Conservation (phyloP, 345 rosid genomes). For the Populus pruinosa region DNA sequence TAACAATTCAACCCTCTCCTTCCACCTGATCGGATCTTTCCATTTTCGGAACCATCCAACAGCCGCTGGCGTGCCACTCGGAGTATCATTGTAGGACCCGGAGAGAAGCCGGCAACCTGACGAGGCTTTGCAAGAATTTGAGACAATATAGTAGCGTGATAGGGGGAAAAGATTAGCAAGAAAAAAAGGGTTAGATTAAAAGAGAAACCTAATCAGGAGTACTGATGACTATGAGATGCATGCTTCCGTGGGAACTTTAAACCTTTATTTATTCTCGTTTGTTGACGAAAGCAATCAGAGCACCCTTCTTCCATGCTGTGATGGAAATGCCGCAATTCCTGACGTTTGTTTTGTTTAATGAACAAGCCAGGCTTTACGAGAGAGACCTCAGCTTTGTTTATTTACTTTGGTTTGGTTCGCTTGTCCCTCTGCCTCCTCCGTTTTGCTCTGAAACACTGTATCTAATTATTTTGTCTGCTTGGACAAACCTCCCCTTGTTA, state of each 20-base stretch:
- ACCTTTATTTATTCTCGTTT: neutral
- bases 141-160: neutral
- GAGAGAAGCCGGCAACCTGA: conserved; percentile 15
- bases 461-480: neutral
- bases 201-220: neutral
- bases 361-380: neutral
- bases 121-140: neutral
- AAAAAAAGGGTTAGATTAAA: neutral
- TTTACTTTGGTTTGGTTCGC: neutral
- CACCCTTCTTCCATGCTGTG: neutral
- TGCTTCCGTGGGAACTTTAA: neutral
- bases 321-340: conserved; percentile 23
- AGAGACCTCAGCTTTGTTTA: neutral
- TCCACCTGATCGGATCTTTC: neutral
- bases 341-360: conserved; percentile 3
- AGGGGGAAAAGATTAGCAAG: too few relatives aligned
- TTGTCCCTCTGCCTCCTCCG: neutral
- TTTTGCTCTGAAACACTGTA: neutral
- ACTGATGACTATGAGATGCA: neutral
- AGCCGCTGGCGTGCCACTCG: conserved; percentile 3
- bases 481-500: neutral
- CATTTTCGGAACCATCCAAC: neutral
- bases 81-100: neutral
- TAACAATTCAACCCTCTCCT: neutral
- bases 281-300: conserved; percentile 14